A percentile compares a stretch with the other conserved stretches of the same genome.
Evolutionary conservation across 352 stramenopile genomes (phyloP).

Genomic region (Peronospora farinosa): DNA sequence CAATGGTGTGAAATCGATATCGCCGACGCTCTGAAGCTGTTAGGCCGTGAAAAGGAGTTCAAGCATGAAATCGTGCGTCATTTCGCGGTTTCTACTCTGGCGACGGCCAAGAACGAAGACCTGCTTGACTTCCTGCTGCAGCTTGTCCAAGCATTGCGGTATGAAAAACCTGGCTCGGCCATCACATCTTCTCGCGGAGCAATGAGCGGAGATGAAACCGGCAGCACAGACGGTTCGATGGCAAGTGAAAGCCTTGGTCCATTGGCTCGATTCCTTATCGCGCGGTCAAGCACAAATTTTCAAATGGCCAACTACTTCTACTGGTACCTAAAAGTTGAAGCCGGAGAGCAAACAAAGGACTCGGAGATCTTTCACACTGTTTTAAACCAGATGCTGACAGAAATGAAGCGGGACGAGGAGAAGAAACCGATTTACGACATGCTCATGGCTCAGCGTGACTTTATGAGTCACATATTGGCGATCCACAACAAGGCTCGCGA

Average conservation of each 20-base stretch:
- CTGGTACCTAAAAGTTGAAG: slow-evolving; percentile 87
- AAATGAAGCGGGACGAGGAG: slow-evolving; percentile 89
- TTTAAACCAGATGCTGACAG: slow-evolving; percentile 90
- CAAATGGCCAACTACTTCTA: slow-evolving; percentile 98
- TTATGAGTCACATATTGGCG: slow-evolving; percentile 91
- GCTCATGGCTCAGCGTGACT: slow-evolving; percentile 87
- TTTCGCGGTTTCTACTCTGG: slow-evolving; percentile 95
- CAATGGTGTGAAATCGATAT: slow-evolving; percentile 94
- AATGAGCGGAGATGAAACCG: slow-evolving; percentile 38
- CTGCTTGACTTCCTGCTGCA: slow-evolving; percentile 97
- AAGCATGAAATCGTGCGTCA: slow-evolving; percentile 89
- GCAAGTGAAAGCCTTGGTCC: slow-evolving; percentile 53
- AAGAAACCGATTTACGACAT: slow-evolving; percentile 89
- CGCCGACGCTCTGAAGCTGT: slow-evolving; percentile 95
- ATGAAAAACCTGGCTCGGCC: slow-evolving; percentile 50
- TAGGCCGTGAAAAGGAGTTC: slow-evolving; percentile 89
- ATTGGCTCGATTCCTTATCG: slow-evolving; percentile 92
- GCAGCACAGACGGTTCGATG: slow-evolving; percentile 38
- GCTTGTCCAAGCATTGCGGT: slow-evolving; percentile 96
- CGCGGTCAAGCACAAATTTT: slow-evolving; percentile 89
- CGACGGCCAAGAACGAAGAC: slow-evolving; percentile 93
- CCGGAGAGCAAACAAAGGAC: slow-evolving; percentile 62
- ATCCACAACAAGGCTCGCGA: slow-evolving; percentile 90
- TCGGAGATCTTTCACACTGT: slow-evolving; percentile 74
- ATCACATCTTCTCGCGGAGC: slow-evolving; percentile 33